Conservation (phyloP, 164 flowering plant species). For the Protea cynaroides region DNA sequence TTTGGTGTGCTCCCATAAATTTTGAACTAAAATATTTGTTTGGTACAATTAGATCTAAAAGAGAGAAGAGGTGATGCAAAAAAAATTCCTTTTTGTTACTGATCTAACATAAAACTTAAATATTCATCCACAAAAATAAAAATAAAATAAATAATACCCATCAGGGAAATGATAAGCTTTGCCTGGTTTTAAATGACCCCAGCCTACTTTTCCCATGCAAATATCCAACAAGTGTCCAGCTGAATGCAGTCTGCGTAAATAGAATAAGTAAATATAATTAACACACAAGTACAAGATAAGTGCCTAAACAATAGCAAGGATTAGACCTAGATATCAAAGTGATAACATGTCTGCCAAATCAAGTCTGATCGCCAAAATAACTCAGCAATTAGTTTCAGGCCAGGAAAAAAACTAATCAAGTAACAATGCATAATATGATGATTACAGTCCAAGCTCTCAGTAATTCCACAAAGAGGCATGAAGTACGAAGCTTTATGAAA, state of each 20-base stretch:
- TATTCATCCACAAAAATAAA: too few species aligned
- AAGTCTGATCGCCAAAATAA: too few species aligned
- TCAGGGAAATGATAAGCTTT: slow-evolving; percentile 86
- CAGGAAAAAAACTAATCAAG: too few species aligned
- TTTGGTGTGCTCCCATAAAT: not conserved
- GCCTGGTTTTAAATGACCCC: slow-evolving; percentile 54
- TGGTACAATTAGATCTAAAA: not conserved
- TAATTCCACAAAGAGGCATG: too few species aligned
- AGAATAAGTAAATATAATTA: not conserved
- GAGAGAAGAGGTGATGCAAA: not conserved
- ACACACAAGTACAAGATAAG: slow-evolving; percentile 2
- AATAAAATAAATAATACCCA: slow-evolving; percentile 44
- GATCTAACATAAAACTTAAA: not conserved
- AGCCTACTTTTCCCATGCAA: slow-evolving; percentile 58
- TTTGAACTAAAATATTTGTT: not conserved
- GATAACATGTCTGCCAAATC: too few species aligned
- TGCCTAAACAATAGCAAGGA: too few species aligned
- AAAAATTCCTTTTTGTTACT: not conserved
- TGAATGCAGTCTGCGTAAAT: slow-evolving; percentile 62
- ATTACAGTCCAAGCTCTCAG: too few species aligned
- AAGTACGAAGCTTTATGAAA: too few species aligned
- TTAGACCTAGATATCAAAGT: too few species aligned
- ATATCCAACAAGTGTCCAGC: slow-evolving; percentile 85
- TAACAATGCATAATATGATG: too few species aligned
- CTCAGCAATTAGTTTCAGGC: too few species aligned